Conservation (phyloP, 305 asterid genomes). For the Solanum hybrid region DNA sequence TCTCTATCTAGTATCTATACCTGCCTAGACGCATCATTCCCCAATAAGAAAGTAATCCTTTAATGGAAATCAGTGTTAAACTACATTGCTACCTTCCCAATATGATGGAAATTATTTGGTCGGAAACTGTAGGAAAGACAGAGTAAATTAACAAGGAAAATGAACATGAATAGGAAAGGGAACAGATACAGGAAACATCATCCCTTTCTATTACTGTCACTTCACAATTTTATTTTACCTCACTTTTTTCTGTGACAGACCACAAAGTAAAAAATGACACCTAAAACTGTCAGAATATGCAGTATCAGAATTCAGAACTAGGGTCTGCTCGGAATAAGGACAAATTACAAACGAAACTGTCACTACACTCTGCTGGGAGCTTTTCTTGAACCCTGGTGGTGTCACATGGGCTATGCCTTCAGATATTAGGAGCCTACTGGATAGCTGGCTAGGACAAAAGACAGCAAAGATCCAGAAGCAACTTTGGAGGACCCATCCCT, state of each 20-base stretch:
- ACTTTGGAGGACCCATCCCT: background rate
- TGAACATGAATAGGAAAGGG: background rate
- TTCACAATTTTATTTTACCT: background rate
- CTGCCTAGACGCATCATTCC: background rate
- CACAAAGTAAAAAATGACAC: background rate
- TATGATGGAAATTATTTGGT: background rate
- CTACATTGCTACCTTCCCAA: background rate
- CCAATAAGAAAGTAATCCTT: background rate
- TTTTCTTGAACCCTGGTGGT: background rate
- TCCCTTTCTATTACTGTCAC: background rate
- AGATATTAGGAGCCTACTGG: background rate
- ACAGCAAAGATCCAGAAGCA: background rate
- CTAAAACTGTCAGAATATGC: background rate
- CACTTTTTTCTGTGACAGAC: background rate
- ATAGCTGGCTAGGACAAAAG: background rate
- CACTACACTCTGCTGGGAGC: background rate
- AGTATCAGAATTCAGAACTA: background rate
- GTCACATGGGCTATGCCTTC: background rate
- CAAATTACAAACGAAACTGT: background rate
- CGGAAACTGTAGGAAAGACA: background rate
- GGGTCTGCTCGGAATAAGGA: background rate
- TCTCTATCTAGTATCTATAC: background rate
- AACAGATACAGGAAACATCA: background rate
- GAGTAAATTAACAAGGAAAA: background rate
- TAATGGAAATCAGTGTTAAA: background rate